Evolutionary conservation across 805 yeast genomes (phyloP).

Genomic region (Metschnikowia arizonensis): DNA sequence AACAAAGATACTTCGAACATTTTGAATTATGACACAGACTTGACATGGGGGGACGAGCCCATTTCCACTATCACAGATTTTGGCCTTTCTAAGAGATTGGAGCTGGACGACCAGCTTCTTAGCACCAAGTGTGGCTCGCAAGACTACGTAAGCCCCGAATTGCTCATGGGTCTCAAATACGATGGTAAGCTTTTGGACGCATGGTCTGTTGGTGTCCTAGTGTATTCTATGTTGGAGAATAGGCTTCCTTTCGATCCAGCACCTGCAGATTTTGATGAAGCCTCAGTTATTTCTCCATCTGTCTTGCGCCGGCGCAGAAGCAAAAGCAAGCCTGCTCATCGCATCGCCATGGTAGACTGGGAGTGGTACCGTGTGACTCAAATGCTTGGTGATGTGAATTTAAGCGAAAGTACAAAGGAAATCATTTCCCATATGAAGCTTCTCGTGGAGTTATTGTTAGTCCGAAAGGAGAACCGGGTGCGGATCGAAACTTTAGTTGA

Average conservation of each 20-base stretch:
- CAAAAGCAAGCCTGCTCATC: conserved; percentile 65
- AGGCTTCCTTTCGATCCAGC: conserved; percentile 90
- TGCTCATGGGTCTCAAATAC: conserved; percentile 83
- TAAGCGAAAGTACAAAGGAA: conserved; percentile 8
- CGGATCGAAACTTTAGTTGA: conserved; percentile 19
- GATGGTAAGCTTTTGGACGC: conserved; percentile 89
- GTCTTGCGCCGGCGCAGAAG: conserved; percentile 40
- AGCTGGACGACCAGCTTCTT: conserved; percentile 56
- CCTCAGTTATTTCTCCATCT: conserved; percentile 34
- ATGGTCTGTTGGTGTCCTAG: conserved; percentile 93
- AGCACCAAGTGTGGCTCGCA: conserved; percentile 94
- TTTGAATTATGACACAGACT: conserved; percentile 5
- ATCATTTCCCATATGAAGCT: conserved; percentile 20
- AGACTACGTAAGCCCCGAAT: conserved; percentile 93
- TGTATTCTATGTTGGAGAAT: conserved; percentile 79
- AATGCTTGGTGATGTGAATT: conserved; percentile 7
- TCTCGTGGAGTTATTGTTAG: conserved; percentile 33
- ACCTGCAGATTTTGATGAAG: conserved; percentile 42
- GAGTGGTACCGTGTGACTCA: conserved; percentile 55
- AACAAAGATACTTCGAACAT: conserved; percentile 20
- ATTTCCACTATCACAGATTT: conserved; percentile 74
- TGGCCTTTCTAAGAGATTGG: conserved; percentile 75
- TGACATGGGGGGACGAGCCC: conserved; percentile 20
- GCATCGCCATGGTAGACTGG: conserved; percentile 94
- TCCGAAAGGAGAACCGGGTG: conserved; percentile 34